Evolutionary conservation across 257 asterid species (phyloP).

Genomic region (Primulina huaijiensis): DNA sequence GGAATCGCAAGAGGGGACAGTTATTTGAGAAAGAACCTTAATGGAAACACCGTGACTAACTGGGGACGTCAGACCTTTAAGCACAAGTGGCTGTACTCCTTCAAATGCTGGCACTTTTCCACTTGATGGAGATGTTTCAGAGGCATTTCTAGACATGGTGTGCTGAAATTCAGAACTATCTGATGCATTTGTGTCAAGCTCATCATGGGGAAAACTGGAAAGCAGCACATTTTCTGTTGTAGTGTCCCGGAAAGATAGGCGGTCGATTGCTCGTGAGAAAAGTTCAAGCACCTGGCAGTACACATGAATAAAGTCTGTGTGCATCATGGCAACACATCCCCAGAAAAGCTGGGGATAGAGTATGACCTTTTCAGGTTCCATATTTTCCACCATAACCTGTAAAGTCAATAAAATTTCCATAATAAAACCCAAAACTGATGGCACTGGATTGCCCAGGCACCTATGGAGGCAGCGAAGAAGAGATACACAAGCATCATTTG

Average conservation of each 20-base stretch:
- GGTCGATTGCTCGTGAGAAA: slow-evolving; percentile 83
- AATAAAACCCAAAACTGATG: slow-evolving; percentile 86
- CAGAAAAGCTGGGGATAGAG: slow-evolving; percentile 98
- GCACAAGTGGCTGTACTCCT: slow-evolving; percentile 96
- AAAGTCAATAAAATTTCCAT: slow-evolving; percentile 92
- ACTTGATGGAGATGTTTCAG: slow-evolving; percentile 49
- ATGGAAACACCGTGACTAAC: slow-evolving; percentile 86
- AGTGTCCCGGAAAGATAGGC: slow-evolving; percentile 89
- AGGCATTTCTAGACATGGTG: slow-evolving; percentile 50
- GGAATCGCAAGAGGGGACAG: slow-evolving; percentile 94
- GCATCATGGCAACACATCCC: slow-evolving; percentile 99
- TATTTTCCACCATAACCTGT: slow-evolving; percentile 99
- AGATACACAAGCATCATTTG: slow-evolving; percentile 95
- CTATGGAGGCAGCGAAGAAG: slow-evolving; percentile 94
- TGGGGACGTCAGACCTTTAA: slow-evolving; percentile 88
- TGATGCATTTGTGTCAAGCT: slow-evolving; percentile 51
- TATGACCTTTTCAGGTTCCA: slow-evolving; percentile 98
- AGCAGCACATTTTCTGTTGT: slow-evolving; percentile 98
- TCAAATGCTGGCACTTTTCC: slow-evolving; percentile 81
- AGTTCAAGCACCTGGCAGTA: slow-evolving; percentile 98
- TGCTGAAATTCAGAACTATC: slow-evolving; percentile 69
- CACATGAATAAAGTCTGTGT: slow-evolving; percentile 92
- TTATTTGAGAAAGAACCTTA: slow-evolving; percentile 86
- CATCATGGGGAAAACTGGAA: slow-evolving; percentile 97
- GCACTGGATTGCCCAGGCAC: slow-evolving; percentile 88